phyloP scores from a whole-genome alignment of 768 basidiomycete genomes.

The Phlebiopsis flavidoalba region DNA sequence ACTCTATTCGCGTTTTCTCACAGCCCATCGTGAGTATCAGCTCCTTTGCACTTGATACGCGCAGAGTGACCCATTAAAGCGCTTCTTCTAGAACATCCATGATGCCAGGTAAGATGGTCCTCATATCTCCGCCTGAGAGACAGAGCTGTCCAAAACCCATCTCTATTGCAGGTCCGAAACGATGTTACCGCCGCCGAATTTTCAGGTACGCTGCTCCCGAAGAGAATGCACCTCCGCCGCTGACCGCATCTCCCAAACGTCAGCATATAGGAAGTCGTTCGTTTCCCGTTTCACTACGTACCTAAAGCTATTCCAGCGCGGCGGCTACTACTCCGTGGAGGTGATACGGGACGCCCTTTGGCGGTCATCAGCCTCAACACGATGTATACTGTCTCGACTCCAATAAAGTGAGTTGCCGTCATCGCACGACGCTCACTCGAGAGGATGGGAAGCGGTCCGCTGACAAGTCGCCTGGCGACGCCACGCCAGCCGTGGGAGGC shows the following conservation, averaged over 20 bases:
- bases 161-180: slow-evolving; percentile 52
- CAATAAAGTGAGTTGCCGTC: slow-evolving; percentile 70
- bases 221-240: neutral
- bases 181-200: slow-evolving; percentile 62
- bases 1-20: slow-evolving; percentile 10
- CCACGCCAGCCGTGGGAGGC: slow-evolving; percentile 61
- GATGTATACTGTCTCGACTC: slow-evolving; percentile 88
- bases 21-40: slow-evolving; percentile 53
- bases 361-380: slow-evolving; percentile 87
- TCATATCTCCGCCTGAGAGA: slow-evolving; percentile 2
- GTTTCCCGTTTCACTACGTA: slow-evolving; percentile 75
- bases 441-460: slow-evolving; percentile 6
- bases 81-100: slow-evolving; percentile 52
- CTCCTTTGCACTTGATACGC: slow-evolving; percentile 6
- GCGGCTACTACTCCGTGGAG: slow-evolving; percentile 81
- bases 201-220: slow-evolving; percentile 44
- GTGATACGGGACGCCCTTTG: slow-evolving; percentile 68
- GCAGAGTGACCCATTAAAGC: neutral
- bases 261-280: slow-evolving; percentile 77
- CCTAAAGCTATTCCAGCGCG: slow-evolving; percentile 81
- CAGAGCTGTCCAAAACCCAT: neutral
- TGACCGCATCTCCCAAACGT: neutral
- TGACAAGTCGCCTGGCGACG: slow-evolving; percentile 20
- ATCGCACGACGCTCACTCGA: neutral
- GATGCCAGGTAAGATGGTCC: slow-evolving; percentile 47